Evolutionary conservation across 2,329 filamentous ascomycete genomes (phyloP), one percentile per base, ranked within the genome.

Genomic region (Aspergillus novoparasiticus): DNA sequence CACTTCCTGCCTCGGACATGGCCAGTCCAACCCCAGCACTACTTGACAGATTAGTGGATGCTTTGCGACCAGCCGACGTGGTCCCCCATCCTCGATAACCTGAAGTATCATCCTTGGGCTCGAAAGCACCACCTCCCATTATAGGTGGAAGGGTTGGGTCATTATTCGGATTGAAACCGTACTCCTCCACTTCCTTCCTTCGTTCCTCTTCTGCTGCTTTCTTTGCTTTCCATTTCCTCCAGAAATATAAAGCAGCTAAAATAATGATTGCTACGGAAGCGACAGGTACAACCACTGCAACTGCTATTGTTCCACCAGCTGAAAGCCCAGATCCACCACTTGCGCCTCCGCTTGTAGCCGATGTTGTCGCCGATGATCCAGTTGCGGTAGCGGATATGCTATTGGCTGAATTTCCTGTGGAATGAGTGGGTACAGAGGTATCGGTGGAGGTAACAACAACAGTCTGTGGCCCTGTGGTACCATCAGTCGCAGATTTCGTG

Each of bases 51-150:
- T 93, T 96, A 16, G 93, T 97, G 3, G 93, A 97, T 30, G 91
- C 88, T 78, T 97, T 96, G 69, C 93, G 89, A 61, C 89, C 89
- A 36, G 87, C 90, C 32, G 88, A 87, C 5, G 90, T 90, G 58
- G 90, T 90, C 60, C 94, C 94, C 95, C 95, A 99, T 69, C 95
- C 95, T 69, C 95, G 90, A 80, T 99, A 99, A 55, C 94, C 94
- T 2, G 74, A 71, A n/a, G 88, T 86, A 62, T 86, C 85, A 66
- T 93, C 91, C 73, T 97, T 92, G 89, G 70, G 88, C 88, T 48
- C 85, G 81, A 59, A 85, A 57, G 81, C 81, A 46, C 76, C 78
- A 36, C 74, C 77, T 10, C 72, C 83, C 58, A 83, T 79, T 30
- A 86, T 82, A 11, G 84, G 83, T 9, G 88, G 88, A 14, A 97